These are phyloP conservation scores for Erysiphe pulchra DNA, from an alignment of 2,329 filamentous ascomycete genomes.

Conservation along the genomic window DNA sequence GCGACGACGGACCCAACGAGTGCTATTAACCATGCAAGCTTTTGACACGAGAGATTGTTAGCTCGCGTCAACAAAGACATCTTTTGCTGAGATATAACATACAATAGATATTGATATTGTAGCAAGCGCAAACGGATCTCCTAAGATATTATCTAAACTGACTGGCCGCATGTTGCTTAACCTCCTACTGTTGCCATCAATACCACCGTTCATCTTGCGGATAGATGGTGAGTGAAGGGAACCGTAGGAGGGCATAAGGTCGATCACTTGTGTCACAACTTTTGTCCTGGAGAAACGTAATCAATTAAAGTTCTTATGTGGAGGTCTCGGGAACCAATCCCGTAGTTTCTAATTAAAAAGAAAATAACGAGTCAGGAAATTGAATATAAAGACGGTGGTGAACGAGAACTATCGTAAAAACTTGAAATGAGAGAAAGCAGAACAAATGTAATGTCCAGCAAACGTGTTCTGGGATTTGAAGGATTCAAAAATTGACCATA, in stretches of 20 bases:
- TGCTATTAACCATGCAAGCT: slow-evolving; percentile 90
- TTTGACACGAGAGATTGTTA: slow-evolving; percentile 3
- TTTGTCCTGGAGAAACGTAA: too few relatives aligned
- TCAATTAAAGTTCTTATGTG: too few relatives aligned
- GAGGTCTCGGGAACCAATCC: too few relatives aligned
- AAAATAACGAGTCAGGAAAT: too few relatives aligned
- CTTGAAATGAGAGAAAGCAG: too few relatives aligned
- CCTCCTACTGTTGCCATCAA: slow-evolving; percentile 25
- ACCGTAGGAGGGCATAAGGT: slow-evolving; percentile 44
- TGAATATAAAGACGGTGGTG: too few relatives aligned
- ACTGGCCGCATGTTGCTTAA: slow-evolving; percentile 29
- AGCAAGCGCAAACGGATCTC: slow-evolving; percentile 85
- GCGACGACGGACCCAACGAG: slow-evolving; percentile 70
- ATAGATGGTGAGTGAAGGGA: slow-evolving; percentile 49
- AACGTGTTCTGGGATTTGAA: too few relatives aligned
- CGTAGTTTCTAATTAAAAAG: too few relatives aligned
- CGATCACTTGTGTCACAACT: too few relatives aligned
- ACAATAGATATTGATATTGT: slow-evolving; percentile 82
- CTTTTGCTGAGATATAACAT: slow-evolving; percentile 16
- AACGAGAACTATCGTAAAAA: too few relatives aligned
- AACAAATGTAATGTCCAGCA: too few relatives aligned
- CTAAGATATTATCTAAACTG: slow-evolving; percentile 69
- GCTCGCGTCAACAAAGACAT: not conserved
- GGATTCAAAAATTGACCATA: not conserved
- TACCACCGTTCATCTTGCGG: slow-evolving; percentile 54